phyloP scores from a whole-genome alignment of 352 stramenopile genomes.

The Phytophthora gonapodyides region DNA sequence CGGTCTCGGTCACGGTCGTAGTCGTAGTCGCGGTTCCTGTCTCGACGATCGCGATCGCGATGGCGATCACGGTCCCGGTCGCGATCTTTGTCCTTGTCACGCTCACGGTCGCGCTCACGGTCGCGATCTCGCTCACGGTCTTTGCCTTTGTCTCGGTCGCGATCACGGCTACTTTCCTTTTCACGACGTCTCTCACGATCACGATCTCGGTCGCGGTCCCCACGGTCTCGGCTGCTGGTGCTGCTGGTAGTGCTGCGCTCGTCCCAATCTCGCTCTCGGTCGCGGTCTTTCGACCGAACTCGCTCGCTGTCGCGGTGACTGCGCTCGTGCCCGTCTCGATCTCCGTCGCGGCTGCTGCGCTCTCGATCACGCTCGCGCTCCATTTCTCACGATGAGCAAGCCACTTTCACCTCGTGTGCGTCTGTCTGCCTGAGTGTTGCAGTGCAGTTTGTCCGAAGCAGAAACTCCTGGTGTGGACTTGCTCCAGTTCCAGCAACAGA shows the following conservation, averaged over 20 bases:
- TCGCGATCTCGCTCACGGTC: constrained; percentile 27
- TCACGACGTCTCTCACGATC: constrained; percentile 27
- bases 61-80: constrained; percentile 39
- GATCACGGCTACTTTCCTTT: constrained; percentile 22
- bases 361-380: constrained; percentile 39
- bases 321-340: constrained; percentile 29
- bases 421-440: constrained; percentile 9
- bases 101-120: constrained; percentile 32
- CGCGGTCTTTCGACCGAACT: constrained; percentile 29
- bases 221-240: constrained; percentile 26
- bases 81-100: constrained; percentile 15
- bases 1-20: constrained; percentile 39
- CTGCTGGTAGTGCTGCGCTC: constrained; percentile 37
- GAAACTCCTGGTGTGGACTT: constrained; percentile 30
- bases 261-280: constrained; percentile 40
- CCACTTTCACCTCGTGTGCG: constrained; percentile 14
- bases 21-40: constrained; percentile 44
- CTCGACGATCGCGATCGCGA: constrained; percentile 31
- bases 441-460: constrained; percentile 23
- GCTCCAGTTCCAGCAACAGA: not conserved
- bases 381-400: constrained; percentile 27
- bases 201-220: constrained; percentile 37
- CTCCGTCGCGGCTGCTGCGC: constrained; percentile 19
- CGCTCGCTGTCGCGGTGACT: constrained; percentile 27
- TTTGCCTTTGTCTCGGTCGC: constrained; percentile 28